Conservation (phyloP, 2,329 filamentous ascomycete genomes). For the Penicillium hordei region DNA sequence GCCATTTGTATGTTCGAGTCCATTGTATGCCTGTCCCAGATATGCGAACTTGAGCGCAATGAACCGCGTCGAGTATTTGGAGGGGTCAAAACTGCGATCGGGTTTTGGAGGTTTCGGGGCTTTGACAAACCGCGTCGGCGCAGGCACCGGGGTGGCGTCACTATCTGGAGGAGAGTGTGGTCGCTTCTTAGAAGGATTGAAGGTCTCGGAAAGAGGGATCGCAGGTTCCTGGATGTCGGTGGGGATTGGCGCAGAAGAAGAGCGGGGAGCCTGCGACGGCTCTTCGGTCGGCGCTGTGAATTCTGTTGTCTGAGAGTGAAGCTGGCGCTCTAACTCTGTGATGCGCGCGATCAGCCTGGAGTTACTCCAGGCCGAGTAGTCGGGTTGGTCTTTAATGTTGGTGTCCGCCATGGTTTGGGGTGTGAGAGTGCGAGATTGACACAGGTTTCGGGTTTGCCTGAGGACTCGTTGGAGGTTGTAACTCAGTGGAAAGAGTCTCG, state of each 20-base stretch:
- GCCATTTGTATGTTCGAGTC: slow-evolving; percentile 80
- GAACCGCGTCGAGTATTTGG: slow-evolving; percentile 76
- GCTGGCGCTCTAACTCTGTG: slow-evolving; percentile 64
- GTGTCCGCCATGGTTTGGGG: slow-evolving; percentile 26
- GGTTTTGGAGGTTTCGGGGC: slow-evolving; percentile 24
- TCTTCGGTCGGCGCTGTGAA: slow-evolving; percentile 22
- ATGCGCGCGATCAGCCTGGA: slow-evolving; percentile 68
- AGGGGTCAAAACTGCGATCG: slow-evolving; percentile 66
- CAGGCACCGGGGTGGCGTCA: slow-evolving; percentile 27
- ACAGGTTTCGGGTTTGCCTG: slow-evolving; percentile 14
- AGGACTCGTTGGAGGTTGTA: slow-evolving; percentile 11
- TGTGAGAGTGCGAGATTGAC: slow-evolving; percentile 15
- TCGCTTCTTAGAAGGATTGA: slow-evolving; percentile 17
- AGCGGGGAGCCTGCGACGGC: not conserved
- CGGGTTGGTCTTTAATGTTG: slow-evolving; percentile 21
- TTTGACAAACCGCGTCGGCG: slow-evolving; percentile 37
- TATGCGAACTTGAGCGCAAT: slow-evolving; percentile 95
- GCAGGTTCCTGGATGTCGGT: slow-evolving; percentile 22
- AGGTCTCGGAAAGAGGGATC: slow-evolving; percentile 15
- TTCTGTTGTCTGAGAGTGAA: slow-evolving; percentile 53
- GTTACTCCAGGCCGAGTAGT: slow-evolving; percentile 68
- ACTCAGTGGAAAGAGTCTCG: slow-evolving; percentile 17
- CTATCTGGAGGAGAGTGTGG: slow-evolving; percentile 19
- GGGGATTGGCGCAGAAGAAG: slow-evolving; percentile 13
- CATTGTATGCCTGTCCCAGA: slow-evolving; percentile 85